Evolutionary conservation across 1,284 basidiomycete species (phyloP).

Genomic region (Puccinia coronata): DNA sequence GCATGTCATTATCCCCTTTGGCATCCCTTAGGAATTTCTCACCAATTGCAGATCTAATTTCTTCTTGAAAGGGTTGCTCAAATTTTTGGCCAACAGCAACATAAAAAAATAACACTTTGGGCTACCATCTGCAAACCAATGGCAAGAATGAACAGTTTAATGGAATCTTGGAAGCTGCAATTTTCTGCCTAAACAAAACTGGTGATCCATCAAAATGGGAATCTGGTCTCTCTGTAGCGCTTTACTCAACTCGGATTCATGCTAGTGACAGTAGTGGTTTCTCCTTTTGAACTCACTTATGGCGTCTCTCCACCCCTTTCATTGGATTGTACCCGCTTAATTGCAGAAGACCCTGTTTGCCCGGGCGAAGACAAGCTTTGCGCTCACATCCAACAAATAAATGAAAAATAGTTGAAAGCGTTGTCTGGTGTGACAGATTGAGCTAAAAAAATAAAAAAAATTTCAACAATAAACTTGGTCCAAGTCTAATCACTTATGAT

Average conservation of each 20-base stretch:
- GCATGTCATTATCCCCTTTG: conserved; percentile 12
- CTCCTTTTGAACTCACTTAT: too few relatives aligned
- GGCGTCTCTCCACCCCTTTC: neutral
- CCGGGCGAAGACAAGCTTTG: neutral
- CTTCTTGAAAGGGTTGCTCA: neutral
- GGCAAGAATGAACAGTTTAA: conserved; percentile 49
- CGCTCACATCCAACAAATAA: neutral
- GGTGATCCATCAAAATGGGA: conserved; percentile 1
- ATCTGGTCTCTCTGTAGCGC: neutral
- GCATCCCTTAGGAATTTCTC: neutral
- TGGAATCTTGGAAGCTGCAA: conserved; percentile 14
- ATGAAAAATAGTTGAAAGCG: neutral
- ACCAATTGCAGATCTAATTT: neutral
- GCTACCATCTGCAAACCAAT: conserved; percentile 50
- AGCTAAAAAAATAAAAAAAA: neutral
- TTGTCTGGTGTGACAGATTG: neutral
- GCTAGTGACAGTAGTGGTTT: neutral
- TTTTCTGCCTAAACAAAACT: neutral
- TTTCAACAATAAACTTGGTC: neutral
- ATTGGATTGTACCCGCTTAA: neutral
- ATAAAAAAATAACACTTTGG: conserved; percentile 1
- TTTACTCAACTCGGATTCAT: neutral
- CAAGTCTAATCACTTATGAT: neutral
- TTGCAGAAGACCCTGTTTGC: neutral
- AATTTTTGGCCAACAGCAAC: neutral